These are phyloP conservation scores for Orbilia blumenaviensis DNA, from an alignment of 2,329 filamentous ascomycete species.

Conservation along the genomic window DNA sequence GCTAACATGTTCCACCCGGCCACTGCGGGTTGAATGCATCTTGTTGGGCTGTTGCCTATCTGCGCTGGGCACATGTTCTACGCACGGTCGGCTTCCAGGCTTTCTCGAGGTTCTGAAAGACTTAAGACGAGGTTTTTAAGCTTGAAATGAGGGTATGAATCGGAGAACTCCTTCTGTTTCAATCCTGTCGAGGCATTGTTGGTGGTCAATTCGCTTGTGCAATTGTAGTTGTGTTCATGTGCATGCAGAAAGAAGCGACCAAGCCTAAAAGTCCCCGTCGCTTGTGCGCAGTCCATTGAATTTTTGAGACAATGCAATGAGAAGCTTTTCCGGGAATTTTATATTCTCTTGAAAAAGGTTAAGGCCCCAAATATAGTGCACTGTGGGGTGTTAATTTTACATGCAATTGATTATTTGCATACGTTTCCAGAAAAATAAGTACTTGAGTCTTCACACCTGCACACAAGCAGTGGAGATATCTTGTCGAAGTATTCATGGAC, in stretches of 20 bases:
- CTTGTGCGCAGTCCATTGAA: conserved; percentile 30
- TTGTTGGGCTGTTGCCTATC: conserved; percentile 23
- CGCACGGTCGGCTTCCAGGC: conserved; percentile 1
- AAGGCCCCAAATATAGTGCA: background rate
- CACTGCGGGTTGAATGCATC: background rate
- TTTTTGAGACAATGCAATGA: conserved; percentile 15
- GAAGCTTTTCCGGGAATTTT: conserved; percentile 20
- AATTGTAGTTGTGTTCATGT: conserved; percentile 17
- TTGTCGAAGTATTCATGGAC: background rate
- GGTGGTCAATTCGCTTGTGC: conserved; percentile 24
- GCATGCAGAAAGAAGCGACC: conserved; percentile 32
- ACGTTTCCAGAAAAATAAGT: background rate
- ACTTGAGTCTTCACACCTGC: too few species aligned
- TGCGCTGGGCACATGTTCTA: background rate
- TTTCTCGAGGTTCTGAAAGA: background rate
- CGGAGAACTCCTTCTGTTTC: conserved; percentile 36
- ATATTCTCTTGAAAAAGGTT: background rate
- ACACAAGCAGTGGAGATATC: background rate
- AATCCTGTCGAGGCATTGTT: conserved; percentile 11
- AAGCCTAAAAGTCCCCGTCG: conserved; percentile 50
- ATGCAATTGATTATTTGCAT: too few species aligned
- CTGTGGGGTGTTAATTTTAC: background rate
- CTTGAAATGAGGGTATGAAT: background rate
- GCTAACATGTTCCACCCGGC: background rate
- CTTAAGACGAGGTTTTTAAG: background rate